A percentile compares a stretch with the other conserved stretches of the same genome.
phyloP scores from a whole-genome alignment of 192 early-diverging fungal species.

The Pilaira anomala region DNA sequence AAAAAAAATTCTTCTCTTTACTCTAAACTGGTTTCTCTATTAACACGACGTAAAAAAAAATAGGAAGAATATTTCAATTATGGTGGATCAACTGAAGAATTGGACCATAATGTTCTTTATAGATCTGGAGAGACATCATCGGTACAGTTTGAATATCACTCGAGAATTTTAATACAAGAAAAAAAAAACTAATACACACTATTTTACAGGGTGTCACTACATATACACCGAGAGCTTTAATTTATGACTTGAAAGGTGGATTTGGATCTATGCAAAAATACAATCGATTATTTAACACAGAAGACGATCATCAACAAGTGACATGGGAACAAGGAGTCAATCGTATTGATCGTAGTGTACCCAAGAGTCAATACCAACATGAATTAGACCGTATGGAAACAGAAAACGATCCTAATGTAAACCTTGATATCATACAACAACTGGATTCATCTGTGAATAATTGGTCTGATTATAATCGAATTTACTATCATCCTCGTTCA shows the following conservation, averaged over 20 bases:
- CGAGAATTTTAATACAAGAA: too few species aligned
- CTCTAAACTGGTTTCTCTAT: background rate
- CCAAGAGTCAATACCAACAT: slow-evolving; percentile 31
- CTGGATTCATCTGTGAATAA: slow-evolving; percentile 52
- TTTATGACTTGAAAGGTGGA: slow-evolving; percentile 76
- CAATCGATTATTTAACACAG: slow-evolving; percentile 25
- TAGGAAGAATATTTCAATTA: slow-evolving; percentile 52
- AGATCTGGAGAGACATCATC: slow-evolving; percentile 42
- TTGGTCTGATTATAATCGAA: slow-evolving; percentile 84
- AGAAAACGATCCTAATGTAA: slow-evolving; percentile 5
- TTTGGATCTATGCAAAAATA: slow-evolving; percentile 40
- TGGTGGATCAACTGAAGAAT: slow-evolving; percentile 39
- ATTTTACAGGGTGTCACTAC: slow-evolving; percentile 57
- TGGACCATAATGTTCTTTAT: slow-evolving; percentile 61
- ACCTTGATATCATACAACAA: slow-evolving; percentile 20
- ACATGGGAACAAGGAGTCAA: slow-evolving; percentile 28
- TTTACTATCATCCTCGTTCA: slow-evolving; percentile 72
- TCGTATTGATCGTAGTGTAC: slow-evolving; percentile 16
- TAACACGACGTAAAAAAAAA: slow-evolving; percentile 20
- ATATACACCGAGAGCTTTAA: slow-evolving; percentile 73
- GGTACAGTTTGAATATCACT: too few species aligned
- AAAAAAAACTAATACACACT: background rate
- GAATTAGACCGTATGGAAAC: slow-evolving; percentile 33
- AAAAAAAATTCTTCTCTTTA: background rate
- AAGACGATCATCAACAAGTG: slow-evolving; percentile 7